Evolutionary conservation across 1,139 yeast genomes (phyloP).

Genomic region (Candida albicans): DNA sequence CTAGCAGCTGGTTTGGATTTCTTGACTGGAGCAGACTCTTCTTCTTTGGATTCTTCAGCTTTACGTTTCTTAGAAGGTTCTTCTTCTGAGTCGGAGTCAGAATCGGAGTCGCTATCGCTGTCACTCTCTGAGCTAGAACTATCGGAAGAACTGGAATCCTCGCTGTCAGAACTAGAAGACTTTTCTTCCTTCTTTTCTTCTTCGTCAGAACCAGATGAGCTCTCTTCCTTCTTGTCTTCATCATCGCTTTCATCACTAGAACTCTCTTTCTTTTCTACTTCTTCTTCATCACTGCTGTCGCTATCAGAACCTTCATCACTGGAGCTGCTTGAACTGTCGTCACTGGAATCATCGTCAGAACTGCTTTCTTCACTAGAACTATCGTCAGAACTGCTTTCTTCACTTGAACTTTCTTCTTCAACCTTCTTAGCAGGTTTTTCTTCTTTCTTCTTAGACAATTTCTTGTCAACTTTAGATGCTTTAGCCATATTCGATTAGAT

Average conservation of each 20-base stretch:
- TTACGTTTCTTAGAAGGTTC: slow-evolving; percentile 33
- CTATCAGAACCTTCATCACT: slow-evolving; percentile 12
- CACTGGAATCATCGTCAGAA: slow-evolving; percentile 19
- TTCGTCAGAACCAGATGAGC: slow-evolving; percentile 24
- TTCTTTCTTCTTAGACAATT: slow-evolving; percentile 23
- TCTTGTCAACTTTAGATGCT: slow-evolving; percentile 26
- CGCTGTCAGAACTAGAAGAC: slow-evolving; percentile 11
- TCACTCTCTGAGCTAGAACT: slow-evolving; percentile 21
- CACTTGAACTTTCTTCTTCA: slow-evolving; percentile 20
- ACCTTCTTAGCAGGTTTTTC: slow-evolving; percentile 21
- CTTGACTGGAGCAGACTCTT: slow-evolving; percentile 24
- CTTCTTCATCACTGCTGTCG: slow-evolving; percentile 25
- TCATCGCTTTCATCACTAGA: slow-evolving; percentile 21
- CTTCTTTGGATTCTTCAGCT: slow-evolving; percentile 36
- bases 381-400: slow-evolving; percentile 9
- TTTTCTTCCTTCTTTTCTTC: slow-evolving; percentile 22
- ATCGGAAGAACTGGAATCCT: slow-evolving; percentile 10
- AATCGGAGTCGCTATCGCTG: slow-evolving; percentile 27
- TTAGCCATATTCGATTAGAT: slow-evolving; percentile 26
- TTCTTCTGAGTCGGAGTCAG: slow-evolving; percentile 18
- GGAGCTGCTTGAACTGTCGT: slow-evolving; percentile 19
- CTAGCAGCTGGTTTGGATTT: slow-evolving; percentile 33
- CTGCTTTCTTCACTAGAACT: slow-evolving; percentile 4
- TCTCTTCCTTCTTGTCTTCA: slow-evolving; percentile 27
- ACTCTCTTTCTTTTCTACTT: slow-evolving; percentile 23